Evolutionary conservation across 441 rosid genomes (phyloP).

Genomic region (Croton setiger): DNA sequence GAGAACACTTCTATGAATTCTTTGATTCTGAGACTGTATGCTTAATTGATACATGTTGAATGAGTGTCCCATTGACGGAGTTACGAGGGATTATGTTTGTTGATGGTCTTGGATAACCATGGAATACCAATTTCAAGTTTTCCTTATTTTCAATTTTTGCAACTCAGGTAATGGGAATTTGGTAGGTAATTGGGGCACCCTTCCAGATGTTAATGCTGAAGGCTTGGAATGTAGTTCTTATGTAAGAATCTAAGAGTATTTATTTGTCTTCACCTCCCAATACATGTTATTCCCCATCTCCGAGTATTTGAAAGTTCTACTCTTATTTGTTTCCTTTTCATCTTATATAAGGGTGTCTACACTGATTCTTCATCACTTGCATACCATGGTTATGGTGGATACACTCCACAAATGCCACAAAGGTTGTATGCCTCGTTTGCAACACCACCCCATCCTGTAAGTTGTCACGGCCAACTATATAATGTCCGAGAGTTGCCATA

Average conservation of each 20-base stretch:
- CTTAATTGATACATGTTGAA: background rate
- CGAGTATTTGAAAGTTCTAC: background rate
- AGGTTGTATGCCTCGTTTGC: slow-evolving; percentile 30
- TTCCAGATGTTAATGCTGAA: slow-evolving; percentile 31
- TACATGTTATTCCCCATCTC: slow-evolving; percentile 15
- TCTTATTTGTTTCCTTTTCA: slow-evolving; percentile 12
- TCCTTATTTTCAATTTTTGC: slow-evolving; percentile 19
- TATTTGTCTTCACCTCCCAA: slow-evolving; percentile 15
- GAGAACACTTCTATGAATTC: background rate
- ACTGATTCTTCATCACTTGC: slow-evolving; percentile 34
- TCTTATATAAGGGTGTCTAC: slow-evolving; percentile 33
- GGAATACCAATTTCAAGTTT: slow-evolving; percentile 13
- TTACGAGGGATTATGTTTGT: background rate
- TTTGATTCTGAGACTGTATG: background rate
- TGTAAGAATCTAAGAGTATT: slow-evolving; percentile 34
- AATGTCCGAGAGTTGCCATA: slow-evolving; percentile 30
- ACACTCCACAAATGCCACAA: slow-evolving; percentile 32
- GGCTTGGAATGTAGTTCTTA: slow-evolving; percentile 36
- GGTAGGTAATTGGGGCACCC: slow-evolving; percentile 35
- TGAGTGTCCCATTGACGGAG: background rate
- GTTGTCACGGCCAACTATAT: slow-evolving; percentile 32
- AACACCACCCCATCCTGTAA: slow-evolving; percentile 24
- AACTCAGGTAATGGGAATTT: slow-evolving; percentile 41
- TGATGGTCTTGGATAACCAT: background rate
- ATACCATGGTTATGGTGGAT: slow-evolving; percentile 38